These are phyloP conservation scores for Begonia peltatifolia DNA, from an alignment of 306 rosid genomes.

Conservation along the genomic window DNA sequence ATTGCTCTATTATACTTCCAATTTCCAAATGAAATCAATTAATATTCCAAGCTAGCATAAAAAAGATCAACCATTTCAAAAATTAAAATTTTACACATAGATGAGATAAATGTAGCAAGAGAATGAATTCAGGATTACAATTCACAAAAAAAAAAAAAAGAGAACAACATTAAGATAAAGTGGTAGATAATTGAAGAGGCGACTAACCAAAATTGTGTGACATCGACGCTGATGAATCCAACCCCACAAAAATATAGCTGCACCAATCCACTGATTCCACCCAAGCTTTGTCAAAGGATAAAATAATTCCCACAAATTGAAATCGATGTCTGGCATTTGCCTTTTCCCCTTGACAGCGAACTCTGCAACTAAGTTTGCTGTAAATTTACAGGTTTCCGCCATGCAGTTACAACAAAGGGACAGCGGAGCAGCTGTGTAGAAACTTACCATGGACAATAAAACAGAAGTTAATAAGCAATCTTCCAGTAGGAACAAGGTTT, in stretches of 20 bases:
- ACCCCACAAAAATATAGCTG: conserved; percentile 62
- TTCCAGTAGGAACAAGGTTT: neutral
- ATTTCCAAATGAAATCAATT: too few species aligned
- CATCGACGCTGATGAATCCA: conserved; percentile 71
- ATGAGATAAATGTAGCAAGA: too few species aligned
- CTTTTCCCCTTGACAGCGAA: conserved; percentile 64
- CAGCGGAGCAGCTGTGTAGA: conserved; percentile 72
- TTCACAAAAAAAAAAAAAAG: neutral
- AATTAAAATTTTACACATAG: too few species aligned
- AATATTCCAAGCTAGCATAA: too few species aligned
- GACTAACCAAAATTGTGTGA: conserved; percentile 76
- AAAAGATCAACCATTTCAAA: too few species aligned
- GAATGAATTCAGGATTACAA: neutral
- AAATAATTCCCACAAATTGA: conserved; percentile 32
- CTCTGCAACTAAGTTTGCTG: conserved; percentile 25
- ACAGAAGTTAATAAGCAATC: conserved; percentile 17
- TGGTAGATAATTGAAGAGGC: conserved; percentile 7
- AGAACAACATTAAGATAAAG: neutral
- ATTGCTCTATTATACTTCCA: too few species aligned
- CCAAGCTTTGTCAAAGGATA: conserved; percentile 53
- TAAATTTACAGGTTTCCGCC: conserved; percentile 38
- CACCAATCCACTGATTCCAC: conserved; percentile 69
- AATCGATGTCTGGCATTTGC: conserved; percentile 36
- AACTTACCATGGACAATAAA: conserved; percentile 41
- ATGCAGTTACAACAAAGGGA: conserved; percentile 66